These are phyloP conservation scores for Elsinoe necatrix DNA, from an alignment of 2,329 filamentous ascomycete genomes.

Conservation along the genomic window DNA sequence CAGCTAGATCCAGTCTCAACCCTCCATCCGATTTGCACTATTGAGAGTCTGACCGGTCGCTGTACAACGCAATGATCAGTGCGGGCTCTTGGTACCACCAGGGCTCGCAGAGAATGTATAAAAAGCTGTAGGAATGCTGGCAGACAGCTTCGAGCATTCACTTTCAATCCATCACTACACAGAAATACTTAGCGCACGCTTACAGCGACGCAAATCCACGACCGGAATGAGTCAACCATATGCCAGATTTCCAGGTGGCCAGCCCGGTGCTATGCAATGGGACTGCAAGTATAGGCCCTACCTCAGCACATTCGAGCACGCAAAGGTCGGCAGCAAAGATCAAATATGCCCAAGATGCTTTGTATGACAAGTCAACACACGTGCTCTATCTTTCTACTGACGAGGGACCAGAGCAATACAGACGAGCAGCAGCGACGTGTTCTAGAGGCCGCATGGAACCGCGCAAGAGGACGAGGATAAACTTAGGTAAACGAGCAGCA, in stretches of 20 bases:
- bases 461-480: too few relatives aligned
- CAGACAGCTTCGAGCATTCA: too few relatives aligned
- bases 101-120: not conserved
- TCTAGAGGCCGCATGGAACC: too few relatives aligned
- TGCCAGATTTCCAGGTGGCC: not conserved
- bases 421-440: too few relatives aligned
- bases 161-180: not conserved
- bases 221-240: not conserved
- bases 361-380: too few relatives aligned
- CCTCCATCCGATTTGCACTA: not conserved
- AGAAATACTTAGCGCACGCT: not conserved
- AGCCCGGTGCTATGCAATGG: not conserved
- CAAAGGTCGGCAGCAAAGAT: not conserved
- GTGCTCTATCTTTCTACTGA: too few relatives aligned
- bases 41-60: not conserved
- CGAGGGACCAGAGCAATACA: too few relatives aligned
- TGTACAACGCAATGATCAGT: not conserved
- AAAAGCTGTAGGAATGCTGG: not conserved
- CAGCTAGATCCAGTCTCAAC: not conserved
- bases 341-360: not conserved
- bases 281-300: not conserved
- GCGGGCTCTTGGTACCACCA: not conserved
- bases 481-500: too few relatives aligned
- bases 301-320: not conserved
- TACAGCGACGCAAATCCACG: not conserved